Base-by-base conservation (phyloP, 306 rosid species). In the Pterocarpus santalinus region DNA sequence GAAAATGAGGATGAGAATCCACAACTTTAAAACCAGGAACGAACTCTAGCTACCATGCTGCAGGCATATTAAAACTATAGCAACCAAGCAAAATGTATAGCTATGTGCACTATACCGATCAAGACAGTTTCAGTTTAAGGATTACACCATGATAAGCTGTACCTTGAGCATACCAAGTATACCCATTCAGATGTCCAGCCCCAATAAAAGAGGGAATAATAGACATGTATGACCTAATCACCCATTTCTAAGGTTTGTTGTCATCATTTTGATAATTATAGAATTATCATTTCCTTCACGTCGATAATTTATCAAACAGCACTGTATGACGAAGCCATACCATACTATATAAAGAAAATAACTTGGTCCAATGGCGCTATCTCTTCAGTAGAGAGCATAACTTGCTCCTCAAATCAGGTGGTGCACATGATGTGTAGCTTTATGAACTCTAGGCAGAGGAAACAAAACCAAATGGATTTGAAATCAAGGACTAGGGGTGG, bases 381-480 rank as follows among this genome's bases (percentile, higher is more conserved):
- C 60, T 14, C 46, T 75, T 15, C 7, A 32, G 43, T 61, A 28
- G n/a, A 43, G 49, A 43, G 9, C 64, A 64, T 16, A 15, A 33
- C 35, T n/a, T 15, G 17, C 79, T 32, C 63, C 51, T 60, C 33
- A 8, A 9, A 15, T 14, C 57, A 74, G 78, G 56, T 22, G 30
- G 22, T 22, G 56, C 78, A 17, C 16, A 52, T 72, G 17, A 73
- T 57, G 67, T 22, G 38, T 33, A 32, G 39, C 52, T 65, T 17
- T 17, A 73, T 43, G 63, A 75, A 74, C 68, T 65, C 41, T 4
- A 33, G 12, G 44, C 58, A 65, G 65, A 73, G 51, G 53, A 72
- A 63, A 80, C 73, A 62, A 71, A 46, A 72, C 36, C 33, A 72
- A 65, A 43, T 65, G 41, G 13, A 63, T 41, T 52, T 22, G 68